phyloP scores from a whole-genome alignment of 306 rosid genomes.

The Cyclanthera cordifolia region DNA sequence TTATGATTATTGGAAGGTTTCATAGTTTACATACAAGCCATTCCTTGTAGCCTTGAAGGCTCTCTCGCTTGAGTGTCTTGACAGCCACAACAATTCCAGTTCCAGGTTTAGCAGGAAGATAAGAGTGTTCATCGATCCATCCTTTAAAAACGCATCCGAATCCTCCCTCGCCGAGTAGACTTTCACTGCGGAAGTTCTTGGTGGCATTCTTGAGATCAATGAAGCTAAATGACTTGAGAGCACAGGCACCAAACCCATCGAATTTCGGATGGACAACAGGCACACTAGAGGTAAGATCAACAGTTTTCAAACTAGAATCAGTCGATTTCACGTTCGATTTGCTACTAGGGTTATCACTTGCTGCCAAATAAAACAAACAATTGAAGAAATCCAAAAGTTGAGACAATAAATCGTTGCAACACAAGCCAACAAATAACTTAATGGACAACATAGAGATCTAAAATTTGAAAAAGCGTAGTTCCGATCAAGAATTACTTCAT shows the following conservation, averaged over 20 bases:
- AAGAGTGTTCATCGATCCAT: slow-evolving; percentile 65
- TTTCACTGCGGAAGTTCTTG: slow-evolving; percentile 61
- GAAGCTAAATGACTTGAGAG: slow-evolving; percentile 53
- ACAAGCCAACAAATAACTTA: too few relatives aligned
- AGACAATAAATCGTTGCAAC: too few relatives aligned
- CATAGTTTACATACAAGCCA: slow-evolving; percentile 64
- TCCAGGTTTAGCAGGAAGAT: slow-evolving; percentile 78
- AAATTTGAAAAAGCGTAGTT: background rate
- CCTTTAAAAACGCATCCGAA: slow-evolving; percentile 85
- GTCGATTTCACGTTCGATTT: slow-evolving; percentile 27
- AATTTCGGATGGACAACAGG: slow-evolving; percentile 20
- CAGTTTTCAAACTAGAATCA: slow-evolving; percentile 11
- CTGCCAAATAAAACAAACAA: slow-evolving; percentile 22
- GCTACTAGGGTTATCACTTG: slow-evolving; percentile 23
- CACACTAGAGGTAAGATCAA: slow-evolving; percentile 7
- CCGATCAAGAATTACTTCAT: background rate
- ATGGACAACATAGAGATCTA: too few relatives aligned
- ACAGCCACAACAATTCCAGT: slow-evolving; percentile 77
- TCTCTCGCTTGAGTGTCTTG: slow-evolving; percentile 75
- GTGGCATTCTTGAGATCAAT: slow-evolving; percentile 70
- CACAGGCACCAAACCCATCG: slow-evolving; percentile 23
- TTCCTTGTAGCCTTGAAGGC: slow-evolving; percentile 94
- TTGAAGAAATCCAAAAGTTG: slow-evolving; percentile 13
- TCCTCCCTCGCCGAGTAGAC: slow-evolving; percentile 79
- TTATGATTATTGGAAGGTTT: background rate